Percentiles rank a stretch among this genome's conserved stretches.
Evolutionary conservation across 139 green algal genomes (phyloP).

Genomic region (Limnomonas spitsbergensis): DNA sequence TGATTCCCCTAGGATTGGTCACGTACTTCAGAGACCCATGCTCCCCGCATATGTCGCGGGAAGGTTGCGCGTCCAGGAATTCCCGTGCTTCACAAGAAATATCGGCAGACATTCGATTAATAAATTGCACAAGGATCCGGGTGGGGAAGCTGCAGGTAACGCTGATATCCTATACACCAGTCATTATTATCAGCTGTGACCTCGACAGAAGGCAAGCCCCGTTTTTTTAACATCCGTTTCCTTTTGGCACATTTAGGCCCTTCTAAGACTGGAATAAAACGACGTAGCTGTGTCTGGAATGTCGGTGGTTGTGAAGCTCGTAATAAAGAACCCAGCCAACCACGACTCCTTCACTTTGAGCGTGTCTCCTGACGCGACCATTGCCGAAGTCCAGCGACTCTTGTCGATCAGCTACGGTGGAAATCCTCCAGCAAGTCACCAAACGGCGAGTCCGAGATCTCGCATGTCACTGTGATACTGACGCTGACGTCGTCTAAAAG

Average conservation of each 20-base stretch:
- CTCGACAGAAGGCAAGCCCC: too few species aligned
- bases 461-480: background rate
- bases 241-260: too few species aligned
- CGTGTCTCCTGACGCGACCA: background rate
- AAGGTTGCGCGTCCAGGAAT: conserved; percentile 1
- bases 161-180: too few species aligned
- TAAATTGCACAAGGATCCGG: too few species aligned
- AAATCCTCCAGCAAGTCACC: background rate
- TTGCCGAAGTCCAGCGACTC: background rate
- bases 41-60: background rate
- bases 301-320: background rate
- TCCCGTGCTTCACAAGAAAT: background rate
- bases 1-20: conserved; percentile 1
- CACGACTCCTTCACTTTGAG: background rate
- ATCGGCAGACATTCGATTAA: too few species aligned
- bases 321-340: conserved; percentile 7
- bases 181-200: too few species aligned
- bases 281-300: too few species aligned
- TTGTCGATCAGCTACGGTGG: background rate
- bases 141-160: too few species aligned
- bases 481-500: too few species aligned
- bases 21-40: background rate
- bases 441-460: conserved; percentile 6
- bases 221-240: too few species aligned
- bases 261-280: too few species aligned